These are phyloP conservation scores for Yarrowia hollandica DNA, from an alignment of 805 yeast genomes.

Conservation along the genomic window DNA sequence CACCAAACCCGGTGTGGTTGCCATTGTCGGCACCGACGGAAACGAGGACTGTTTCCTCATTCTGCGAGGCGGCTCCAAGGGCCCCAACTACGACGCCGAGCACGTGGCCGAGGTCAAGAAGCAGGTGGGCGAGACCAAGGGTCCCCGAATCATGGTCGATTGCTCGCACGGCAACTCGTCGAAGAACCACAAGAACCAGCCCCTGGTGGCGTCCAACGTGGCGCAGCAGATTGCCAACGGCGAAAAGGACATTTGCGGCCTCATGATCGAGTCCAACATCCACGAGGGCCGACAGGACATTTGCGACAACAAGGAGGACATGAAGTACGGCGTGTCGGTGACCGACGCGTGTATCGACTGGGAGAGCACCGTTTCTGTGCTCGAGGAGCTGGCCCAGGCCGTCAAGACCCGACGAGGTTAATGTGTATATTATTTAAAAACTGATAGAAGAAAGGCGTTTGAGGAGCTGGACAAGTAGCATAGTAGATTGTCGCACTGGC, in stretches of 20 bases:
- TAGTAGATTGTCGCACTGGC: background rate
- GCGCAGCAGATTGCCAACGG: constrained; percentile 80
- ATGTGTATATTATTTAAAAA: constrained; percentile 8
- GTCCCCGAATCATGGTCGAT: constrained; percentile 85
- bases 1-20: constrained; percentile 94
- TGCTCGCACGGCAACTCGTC: constrained; percentile 96
- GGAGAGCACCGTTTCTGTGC: constrained; percentile 76
- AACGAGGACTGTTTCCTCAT: constrained; percentile 87
- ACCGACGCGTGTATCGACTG: constrained; percentile 98
- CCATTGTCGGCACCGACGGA: constrained; percentile 94
- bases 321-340: constrained; percentile 90
- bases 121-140: constrained; percentile 44
- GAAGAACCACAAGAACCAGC: constrained; percentile 91
- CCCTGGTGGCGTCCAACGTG: constrained; percentile 75
- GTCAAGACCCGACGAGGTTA: constrained; percentile 69
- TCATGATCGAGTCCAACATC: constrained; percentile 94
- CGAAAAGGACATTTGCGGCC: constrained; percentile 76
- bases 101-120: constrained; percentile 67
- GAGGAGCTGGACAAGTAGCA: too few relatives aligned
- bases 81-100: constrained; percentile 83
- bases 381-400: constrained; percentile 72
- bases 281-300: constrained; percentile 92
- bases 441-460: too few relatives aligned
- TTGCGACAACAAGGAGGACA: constrained; percentile 72
- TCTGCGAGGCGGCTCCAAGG: constrained; percentile 91